A percentile compares a stretch with the other conserved stretches of the same genome.
Evolutionary conservation across 2,329 filamentous ascomycete genomes (phyloP).

Genomic region (Fusarium clavum): DNA sequence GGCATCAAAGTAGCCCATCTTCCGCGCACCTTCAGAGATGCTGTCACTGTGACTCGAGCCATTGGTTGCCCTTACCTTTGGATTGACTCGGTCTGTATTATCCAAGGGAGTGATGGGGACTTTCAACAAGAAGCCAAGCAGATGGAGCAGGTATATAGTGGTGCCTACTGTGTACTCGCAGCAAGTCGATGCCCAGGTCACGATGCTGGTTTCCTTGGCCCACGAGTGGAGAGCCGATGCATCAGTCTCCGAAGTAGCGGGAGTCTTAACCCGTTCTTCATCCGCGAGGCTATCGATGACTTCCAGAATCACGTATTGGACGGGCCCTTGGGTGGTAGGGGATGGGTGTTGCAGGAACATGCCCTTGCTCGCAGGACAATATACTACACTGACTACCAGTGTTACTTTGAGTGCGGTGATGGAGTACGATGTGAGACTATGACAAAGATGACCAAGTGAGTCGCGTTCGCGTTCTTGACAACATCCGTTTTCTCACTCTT

Average conservation of each 20-base stretch:
- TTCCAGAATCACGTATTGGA: constrained; percentile 1
- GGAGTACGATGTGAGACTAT: constrained; percentile 16
- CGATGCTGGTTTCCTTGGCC: neutral
- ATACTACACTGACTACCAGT: constrained; percentile 5
- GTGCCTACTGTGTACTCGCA: neutral
- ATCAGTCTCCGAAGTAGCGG: neutral
- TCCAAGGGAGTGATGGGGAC: neutral
- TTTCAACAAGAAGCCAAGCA: neutral
- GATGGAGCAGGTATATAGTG: neutral
- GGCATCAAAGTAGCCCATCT: neutral
- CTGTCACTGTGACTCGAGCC: neutral
- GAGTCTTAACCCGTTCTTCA: neutral
- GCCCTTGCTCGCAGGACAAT: constrained; percentile 7
- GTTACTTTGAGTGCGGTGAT: constrained; percentile 16
- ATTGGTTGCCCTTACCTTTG: neutral
- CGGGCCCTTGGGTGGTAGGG: neutral
- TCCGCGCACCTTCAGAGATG: neutral
- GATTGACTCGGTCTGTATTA: neutral
- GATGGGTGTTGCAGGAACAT: constrained; percentile 13
- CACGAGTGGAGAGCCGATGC: fast-evolving
- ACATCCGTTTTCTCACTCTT: neutral
- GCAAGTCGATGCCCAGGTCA: neutral
- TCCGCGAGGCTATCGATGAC: neutral
- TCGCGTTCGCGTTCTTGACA: too few relatives aligned
- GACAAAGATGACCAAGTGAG: constrained; percentile 9